A percentile compares a stretch with the other conserved stretches of the same genome.
phyloP scores from a whole-genome alignment of 2,329 filamentous ascomycete genomes.

The Cladosporium sp. region DNA sequence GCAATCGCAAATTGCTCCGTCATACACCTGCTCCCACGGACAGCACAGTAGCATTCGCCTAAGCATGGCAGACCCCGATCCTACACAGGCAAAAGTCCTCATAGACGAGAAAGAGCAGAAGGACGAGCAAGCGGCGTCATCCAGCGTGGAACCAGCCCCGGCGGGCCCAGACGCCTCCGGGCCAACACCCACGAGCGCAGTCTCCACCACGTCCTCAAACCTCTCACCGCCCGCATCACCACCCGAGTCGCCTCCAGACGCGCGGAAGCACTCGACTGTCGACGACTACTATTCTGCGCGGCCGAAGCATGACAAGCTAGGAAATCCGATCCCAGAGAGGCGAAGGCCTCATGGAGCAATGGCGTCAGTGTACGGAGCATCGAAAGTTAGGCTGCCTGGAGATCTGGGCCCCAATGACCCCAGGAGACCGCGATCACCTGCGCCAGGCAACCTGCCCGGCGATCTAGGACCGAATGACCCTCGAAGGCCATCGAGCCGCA shows the following conservation, averaged over 20 bases:
- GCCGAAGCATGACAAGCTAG: constrained; percentile 25
- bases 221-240: constrained; percentile 23
- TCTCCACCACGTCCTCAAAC: constrained; percentile 12
- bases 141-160: background rate
- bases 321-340: constrained; percentile 24
- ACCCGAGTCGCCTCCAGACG: constrained; percentile 16
- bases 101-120: constrained; percentile 12
- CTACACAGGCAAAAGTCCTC: constrained; percentile 7
- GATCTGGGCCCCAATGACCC: constrained; percentile 32
- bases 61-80: constrained; percentile 9
- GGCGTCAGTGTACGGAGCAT: constrained; percentile 24
- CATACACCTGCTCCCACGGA: background rate
- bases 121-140: background rate
- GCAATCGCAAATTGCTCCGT: too few species aligned
- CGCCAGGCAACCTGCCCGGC: constrained; percentile 23
- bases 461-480: constrained; percentile 27
- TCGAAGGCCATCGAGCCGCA: constrained; percentile 16
- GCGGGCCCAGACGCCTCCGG: background rate
- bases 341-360: constrained; percentile 23
- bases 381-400: constrained; percentile 28
- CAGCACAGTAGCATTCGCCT: background rate
- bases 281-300: constrained; percentile 25
- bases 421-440: constrained; percentile 27
- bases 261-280: constrained; percentile 13
- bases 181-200: constrained; percentile 5